Base-by-base conservation (phyloP, 208 protist genomes). In the Histomonas meleagridis region DNA sequence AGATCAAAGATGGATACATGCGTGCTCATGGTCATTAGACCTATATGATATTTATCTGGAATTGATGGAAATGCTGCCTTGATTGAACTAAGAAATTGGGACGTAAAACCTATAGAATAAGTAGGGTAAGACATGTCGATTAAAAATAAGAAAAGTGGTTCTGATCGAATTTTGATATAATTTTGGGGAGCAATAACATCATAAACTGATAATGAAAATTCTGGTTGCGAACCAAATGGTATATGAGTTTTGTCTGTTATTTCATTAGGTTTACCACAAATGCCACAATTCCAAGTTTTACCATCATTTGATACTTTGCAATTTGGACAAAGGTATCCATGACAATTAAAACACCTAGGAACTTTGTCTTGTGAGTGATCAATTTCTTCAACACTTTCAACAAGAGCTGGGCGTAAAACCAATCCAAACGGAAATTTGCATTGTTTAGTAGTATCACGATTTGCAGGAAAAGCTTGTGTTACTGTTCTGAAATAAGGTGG, bases 401-500 rank as follows among this genome's bases (percentile, higher is more conserved):
- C 46, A 38, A 32, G 46, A 2, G 46, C 43, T 38, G 76, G 76
- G 9, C 9, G 10, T 55, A 86, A 40, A 55, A 86, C 46, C 18
- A 86, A 38, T 4, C 46, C 46, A 16, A 86, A 32, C 16, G 76
- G 76, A 86, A 86, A 18, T 32, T 46, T 46, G 3, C 46, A 12
- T 55, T 86, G 51, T 53, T 32, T 46, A 16, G 40, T 7, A 48
- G 55, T 35, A 40, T 43, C 46, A 1, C n/a, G 1, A 43, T 32
- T 55, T 51, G 46, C 46, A 32, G 76, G 76, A 55, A 86, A 18
- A 43, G n/a, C 16, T 38, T 16, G 14, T 14, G 26, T 26, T 21
- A 57, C 16, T 55, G 76, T 26, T 55, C 76, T 51, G 46, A 86
- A 86, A 86, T 86, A 86, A 57, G 76, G 43, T 21, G 76, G 76